phyloP scores from a whole-genome alignment of 75 land plant species.

The Sequoiadendron giganteum region DNA sequence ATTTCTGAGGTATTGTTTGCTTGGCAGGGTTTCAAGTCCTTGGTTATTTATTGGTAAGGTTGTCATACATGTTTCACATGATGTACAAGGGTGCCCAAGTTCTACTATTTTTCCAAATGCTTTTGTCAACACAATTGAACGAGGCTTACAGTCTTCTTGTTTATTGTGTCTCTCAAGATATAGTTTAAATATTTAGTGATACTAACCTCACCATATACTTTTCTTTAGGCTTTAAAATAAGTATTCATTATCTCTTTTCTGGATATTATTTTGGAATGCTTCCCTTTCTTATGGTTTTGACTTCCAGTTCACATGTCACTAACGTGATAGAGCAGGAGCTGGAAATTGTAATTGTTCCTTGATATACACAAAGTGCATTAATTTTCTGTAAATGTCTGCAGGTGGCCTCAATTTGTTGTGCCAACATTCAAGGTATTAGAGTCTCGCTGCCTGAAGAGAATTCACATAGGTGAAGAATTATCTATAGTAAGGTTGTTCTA shows the following conservation, averaged over 20 bases:
- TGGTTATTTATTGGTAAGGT: not conserved
- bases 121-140: not conserved
- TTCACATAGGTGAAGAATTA: constrained; percentile 75
- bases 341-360: not conserved
- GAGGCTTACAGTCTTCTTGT: not conserved
- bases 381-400: constrained; percentile 22
- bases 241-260: not conserved
- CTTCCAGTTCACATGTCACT: not conserved
- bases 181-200: not conserved
- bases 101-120: not conserved
- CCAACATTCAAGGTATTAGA: constrained; percentile 80
- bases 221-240: not conserved
- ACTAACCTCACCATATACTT: too few species aligned
- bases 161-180: not conserved
- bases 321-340: not conserved
- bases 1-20: not conserved
- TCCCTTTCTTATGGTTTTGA: not conserved
- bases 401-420: constrained; percentile 86
- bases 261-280: not conserved
- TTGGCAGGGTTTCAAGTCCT: not conserved
- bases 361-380: not conserved
- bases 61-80: not conserved
- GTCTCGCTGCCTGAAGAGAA: constrained; percentile 55
- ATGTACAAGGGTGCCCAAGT: not conserved
- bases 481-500: constrained; percentile 69